Conservation (phyloP, 352 stramenopile species). For the Globisporangium ultimum region DNA sequence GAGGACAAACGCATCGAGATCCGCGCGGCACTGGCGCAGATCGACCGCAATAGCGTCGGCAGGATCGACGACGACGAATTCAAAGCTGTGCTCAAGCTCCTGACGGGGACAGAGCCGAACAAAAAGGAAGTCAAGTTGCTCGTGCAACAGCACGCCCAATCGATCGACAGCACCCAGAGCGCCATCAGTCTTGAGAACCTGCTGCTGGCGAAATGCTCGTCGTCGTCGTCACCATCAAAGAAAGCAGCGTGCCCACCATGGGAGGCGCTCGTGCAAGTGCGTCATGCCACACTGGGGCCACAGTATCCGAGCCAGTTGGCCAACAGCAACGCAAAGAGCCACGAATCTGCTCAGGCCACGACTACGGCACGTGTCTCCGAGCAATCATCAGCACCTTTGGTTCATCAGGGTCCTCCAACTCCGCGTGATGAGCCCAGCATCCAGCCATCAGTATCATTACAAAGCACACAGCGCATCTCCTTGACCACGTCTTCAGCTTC, state of each 20-base stretch:
- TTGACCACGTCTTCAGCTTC: not conserved
- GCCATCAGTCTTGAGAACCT: slow-evolving; percentile 65
- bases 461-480: slow-evolving; percentile 5
- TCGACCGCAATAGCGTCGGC: slow-evolving; percentile 56
- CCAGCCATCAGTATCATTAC: not conserved
- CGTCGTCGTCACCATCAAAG: slow-evolving; percentile 68
- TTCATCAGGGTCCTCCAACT: not conserved
- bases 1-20: slow-evolving; percentile 84
- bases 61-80: slow-evolving; percentile 77
- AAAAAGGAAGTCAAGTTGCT: slow-evolving; percentile 74
- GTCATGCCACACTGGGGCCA: slow-evolving; percentile 45
- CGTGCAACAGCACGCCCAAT: slow-evolving; percentile 52
- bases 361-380: too few relatives aligned
- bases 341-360: not conserved
- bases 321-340: slow-evolving; percentile 6
- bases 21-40: slow-evolving; percentile 58
- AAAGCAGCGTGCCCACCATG: slow-evolving; percentile 65
- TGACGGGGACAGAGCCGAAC: slow-evolving; percentile 64
- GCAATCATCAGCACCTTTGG: too few relatives aligned
- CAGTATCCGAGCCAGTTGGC: slow-evolving; percentile 8
- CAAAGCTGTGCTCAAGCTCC: slow-evolving; percentile 69
- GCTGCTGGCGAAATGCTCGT: slow-evolving; percentile 65
- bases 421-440: not conserved
- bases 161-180: slow-evolving; percentile 47
- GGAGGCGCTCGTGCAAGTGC: slow-evolving; percentile 72